Base-by-base conservation (phyloP, 352 stramenopile species). In the Phytophthora macrochlamydospora region DNA sequence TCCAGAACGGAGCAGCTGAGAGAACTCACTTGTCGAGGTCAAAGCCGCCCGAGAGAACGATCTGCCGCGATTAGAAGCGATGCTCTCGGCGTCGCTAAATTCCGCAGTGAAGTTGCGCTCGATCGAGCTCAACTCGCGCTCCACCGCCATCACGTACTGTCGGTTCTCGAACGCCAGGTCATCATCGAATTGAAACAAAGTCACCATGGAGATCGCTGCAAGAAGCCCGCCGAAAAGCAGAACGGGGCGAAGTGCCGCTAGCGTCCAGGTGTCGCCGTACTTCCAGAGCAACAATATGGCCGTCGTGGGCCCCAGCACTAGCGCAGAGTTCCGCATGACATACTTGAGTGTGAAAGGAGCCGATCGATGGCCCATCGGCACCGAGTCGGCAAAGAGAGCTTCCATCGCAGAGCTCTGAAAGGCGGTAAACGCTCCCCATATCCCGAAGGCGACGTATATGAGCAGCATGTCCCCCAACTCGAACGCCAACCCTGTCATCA, bases 331-430 rank as follows among this genome's bases (percentile, higher is more conserved):
- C 29, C 76, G 73, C 33, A 94, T 69, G 14, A 85, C 67, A 56
- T 89, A 78, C 59, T 92, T 90, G 46, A 92, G 59, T 13, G 76
- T 96, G 70, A 96, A 96, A 14, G 84, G 89, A 7, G 83, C 68
- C 2, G 83, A 93, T 33, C 90, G 70, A 59, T 90, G 71, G 0
- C 86, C 84, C 2, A 78, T 46, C 7, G 82, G 81, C 32, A 96
- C 77, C 0, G 88, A 96, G 62, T 97, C 90, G 7, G 88, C 87
- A 51, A 97, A 95, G 0, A 97, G 62, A 2, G 91, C 90, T 45
- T 95, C 85, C 55, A 90, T 73, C 0, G 85, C 76, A 2, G 90
- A 88, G 59, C 85, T 85, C 37, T 91, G 80, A 45, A 96, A 77
- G 4, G 89, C 87, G 24, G 76, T 69, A 64, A 94, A 95, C n/a